These are phyloP conservation scores for Solanum clarkiae DNA, from an alignment of 257 asterid species.

Conservation along the genomic window DNA sequence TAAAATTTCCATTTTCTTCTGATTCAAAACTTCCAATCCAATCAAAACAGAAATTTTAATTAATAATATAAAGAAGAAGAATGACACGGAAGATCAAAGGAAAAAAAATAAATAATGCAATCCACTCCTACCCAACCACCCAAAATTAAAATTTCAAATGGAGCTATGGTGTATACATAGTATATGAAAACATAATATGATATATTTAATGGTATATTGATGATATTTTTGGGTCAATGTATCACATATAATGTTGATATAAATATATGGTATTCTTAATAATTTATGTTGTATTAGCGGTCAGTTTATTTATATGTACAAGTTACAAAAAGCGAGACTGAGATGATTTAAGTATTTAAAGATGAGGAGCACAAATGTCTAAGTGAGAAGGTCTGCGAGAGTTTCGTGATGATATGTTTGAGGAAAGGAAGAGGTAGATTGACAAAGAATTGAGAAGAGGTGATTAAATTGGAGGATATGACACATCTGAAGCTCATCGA, in stretches of 20 bases:
- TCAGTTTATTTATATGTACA: too few species aligned
- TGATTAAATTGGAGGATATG: background rate
- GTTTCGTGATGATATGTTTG: background rate
- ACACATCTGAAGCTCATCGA: accelerated
- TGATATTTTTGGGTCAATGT: background rate
- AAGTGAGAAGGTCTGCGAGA: background rate
- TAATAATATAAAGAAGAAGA: background rate
- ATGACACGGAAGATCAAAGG: background rate
- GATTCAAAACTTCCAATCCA: background rate
- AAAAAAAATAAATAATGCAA: background rate
- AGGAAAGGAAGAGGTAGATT: background rate
- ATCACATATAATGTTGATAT: background rate
- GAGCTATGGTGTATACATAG: background rate
- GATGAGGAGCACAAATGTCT: background rate
- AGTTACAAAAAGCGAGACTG: background rate
- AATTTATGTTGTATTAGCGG: background rate
- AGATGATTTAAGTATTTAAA: background rate
- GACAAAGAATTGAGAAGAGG: background rate
- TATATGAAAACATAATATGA: background rate
- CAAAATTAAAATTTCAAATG: background rate
- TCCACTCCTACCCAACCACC: background rate
- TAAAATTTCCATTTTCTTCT: too few species aligned
- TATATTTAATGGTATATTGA: background rate
- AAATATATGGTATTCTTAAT: background rate
- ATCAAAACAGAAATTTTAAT: background rate